Conservation (phyloP, 1,284 basidiomycete species). For the Schizophyllum commune region DNA sequence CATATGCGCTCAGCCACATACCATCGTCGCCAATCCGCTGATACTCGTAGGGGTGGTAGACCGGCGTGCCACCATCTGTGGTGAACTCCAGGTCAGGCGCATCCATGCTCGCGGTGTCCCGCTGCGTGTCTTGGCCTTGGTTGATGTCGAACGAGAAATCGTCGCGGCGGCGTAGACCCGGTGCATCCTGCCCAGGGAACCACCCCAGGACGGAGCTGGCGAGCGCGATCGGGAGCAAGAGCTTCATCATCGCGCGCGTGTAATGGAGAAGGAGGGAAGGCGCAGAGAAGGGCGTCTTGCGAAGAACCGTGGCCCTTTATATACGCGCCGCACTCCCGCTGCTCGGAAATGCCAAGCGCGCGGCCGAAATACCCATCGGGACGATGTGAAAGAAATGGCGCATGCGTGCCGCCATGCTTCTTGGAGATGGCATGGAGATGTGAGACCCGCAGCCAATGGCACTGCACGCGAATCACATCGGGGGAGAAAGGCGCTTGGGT, state of each 20-base stretch:
- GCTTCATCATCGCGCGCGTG: background rate
- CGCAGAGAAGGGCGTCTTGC: background rate
- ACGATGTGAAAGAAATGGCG: background rate
- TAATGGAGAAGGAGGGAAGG: background rate
- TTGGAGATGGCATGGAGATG: background rate
- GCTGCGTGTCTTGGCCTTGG: slow-evolving; percentile 1
- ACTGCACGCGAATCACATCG: background rate
- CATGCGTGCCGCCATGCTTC: background rate
- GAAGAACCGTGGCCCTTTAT: background rate
- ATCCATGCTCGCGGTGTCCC: background rate
- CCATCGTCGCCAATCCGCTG: slow-evolving; percentile 5
- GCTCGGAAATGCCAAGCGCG: background rate
- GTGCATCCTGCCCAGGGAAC: background rate
- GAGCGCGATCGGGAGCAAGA: background rate
- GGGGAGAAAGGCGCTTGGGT: background rate
- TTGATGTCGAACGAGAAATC: slow-evolving; percentile 2
- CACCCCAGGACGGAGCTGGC: background rate
- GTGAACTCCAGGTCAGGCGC: background rate
- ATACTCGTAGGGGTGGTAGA: slow-evolving; percentile 2
- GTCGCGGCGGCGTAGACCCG: background rate
- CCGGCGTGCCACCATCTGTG: slow-evolving; percentile 5
- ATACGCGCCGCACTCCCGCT: background rate
- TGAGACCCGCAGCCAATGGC: background rate
- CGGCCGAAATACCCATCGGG: background rate
- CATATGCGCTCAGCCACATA: background rate